Conservation (phyloP, 73 alveolate genomes). For the Tetrahymena thermophila region DNA sequence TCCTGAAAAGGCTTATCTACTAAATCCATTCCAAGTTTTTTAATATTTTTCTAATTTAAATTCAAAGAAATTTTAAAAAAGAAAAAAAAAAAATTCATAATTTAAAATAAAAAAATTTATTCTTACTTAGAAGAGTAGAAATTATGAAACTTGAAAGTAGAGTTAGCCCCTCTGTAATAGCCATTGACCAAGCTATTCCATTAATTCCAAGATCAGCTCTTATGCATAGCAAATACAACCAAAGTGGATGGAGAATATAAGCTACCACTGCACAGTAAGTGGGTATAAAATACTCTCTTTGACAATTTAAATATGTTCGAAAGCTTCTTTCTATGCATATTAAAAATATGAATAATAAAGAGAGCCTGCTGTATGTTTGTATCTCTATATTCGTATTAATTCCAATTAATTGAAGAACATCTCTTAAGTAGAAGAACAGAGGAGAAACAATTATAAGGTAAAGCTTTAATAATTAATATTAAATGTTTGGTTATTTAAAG, state of each 20-base stretch:
- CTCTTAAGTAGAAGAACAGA: neutral
- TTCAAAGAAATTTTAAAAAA: neutral
- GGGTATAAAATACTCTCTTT: neutral
- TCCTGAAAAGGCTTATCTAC: neutral
- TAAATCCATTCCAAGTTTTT: neutral
- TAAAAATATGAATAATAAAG: neutral
- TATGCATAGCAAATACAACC: neutral
- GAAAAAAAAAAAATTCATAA: neutral
- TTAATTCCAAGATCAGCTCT: neutral
- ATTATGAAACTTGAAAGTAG: neutral
- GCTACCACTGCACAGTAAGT: neutral
- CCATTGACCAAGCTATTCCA: neutral
- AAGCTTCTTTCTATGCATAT: neutral
- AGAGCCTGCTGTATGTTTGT: neutral
- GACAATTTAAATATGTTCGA: neutral
- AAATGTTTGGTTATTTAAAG: neutral
- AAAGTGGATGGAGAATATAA: neutral
- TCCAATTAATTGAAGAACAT: neutral
- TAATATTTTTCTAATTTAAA: neutral
- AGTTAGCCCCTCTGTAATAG: neutral
- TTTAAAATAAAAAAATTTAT: neutral
- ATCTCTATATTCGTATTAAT: neutral
- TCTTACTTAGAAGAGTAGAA: neutral
- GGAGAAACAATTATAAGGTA: neutral
- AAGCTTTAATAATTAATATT: neutral